Base-by-base conservation (phyloP, 768 basidiomycete genomes). In the Coprinopsis sp. region DNA sequence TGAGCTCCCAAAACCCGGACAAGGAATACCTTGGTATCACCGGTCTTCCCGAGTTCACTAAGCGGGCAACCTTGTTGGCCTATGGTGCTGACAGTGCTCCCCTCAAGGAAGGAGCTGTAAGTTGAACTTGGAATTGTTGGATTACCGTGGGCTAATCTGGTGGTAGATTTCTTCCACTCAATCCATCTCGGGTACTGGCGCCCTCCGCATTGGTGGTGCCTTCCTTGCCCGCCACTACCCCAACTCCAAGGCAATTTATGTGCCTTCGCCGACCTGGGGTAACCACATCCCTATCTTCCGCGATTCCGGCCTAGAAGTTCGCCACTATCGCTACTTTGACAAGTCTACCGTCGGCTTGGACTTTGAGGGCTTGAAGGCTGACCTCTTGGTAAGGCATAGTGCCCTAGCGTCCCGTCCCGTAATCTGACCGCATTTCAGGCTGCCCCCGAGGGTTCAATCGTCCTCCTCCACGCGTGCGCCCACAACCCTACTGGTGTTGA, bases 401-500 rank as follows among this genome's bases (percentile, higher is more conserved):
- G n/a, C n/a, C n/a, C n/a, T n/a, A n/a, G 54, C 28, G n/a, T 38
- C 51, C n/a, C 22, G 22, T 39, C 4, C 22, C 18, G 27, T 16
- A 8, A 8, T 6, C 13, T 29, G 37, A 5, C 6, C n/a, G 4
- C 29, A 33, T 37, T 44, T 70, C 53, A 72, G 84, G 79, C 71
- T 50, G 86, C 83, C 42, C 86, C 91, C 2, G 82, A 87, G 59
- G 73, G 80, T 46, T 81, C 92, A 28, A 80, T 95, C 52, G 87
- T 98, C 12, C 77, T 97, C 50, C 72, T 99, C 16, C 95, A 98
- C 58, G 95, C 95, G 3, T 98, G 96, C 67, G 96, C 95, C 22
- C 92, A 98, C 77, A 99, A 99, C 70, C 95, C 95, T n/a, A 94
- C 92, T 29, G 95, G 96, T 51, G 79, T 98, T 54, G 96, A 99